Evolutionary conservation across 495 filamentous ascomycete species (phyloP).

Genomic region (Recurvomyces mirabilis): DNA sequence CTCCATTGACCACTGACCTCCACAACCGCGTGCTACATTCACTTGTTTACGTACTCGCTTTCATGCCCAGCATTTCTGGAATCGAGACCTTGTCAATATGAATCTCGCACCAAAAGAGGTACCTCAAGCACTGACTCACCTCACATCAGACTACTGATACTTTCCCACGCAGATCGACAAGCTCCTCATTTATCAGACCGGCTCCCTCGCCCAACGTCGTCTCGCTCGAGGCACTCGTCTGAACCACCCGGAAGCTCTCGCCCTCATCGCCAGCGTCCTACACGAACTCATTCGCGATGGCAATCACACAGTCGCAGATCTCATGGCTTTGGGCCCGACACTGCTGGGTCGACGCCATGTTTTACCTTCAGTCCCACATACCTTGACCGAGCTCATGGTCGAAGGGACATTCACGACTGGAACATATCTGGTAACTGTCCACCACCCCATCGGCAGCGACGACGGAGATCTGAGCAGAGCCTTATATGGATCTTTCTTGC

Average conservation of each 20-base stretch:
- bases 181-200: conserved; percentile 83
- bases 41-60: conserved; percentile 14
- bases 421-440: conserved; percentile 91
- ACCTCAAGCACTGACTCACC: neutral
- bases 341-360: conserved; percentile 95
- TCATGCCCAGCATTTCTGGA: conserved; percentile 3
- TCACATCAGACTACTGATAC: too few species aligned
- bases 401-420: conserved; percentile 88
- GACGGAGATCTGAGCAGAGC: conserved; percentile 79
- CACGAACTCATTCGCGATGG: conserved; percentile 98
- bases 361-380: conserved; percentile 63
- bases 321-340: conserved; percentile 81
- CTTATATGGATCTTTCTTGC: conserved; percentile 86
- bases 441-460: conserved; percentile 76
- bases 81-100: conserved; percentile 38
- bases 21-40: too few species aligned
- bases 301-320: conserved; percentile 76
- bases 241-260: conserved; percentile 91
- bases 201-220: conserved; percentile 75
- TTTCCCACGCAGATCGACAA: conserved; percentile 99
- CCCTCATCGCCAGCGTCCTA: conserved; percentile 78
- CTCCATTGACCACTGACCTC: too few species aligned
- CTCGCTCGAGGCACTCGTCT: conserved; percentile 80
- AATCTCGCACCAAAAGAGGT: conserved; percentile 83
- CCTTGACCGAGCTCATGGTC: conserved; percentile 75